Evolutionary conservation across 176 grass and related monocot species (phyloP), one percentile per base, ranked within the genome.

Genomic region (Lolium multiflorum): DNA sequence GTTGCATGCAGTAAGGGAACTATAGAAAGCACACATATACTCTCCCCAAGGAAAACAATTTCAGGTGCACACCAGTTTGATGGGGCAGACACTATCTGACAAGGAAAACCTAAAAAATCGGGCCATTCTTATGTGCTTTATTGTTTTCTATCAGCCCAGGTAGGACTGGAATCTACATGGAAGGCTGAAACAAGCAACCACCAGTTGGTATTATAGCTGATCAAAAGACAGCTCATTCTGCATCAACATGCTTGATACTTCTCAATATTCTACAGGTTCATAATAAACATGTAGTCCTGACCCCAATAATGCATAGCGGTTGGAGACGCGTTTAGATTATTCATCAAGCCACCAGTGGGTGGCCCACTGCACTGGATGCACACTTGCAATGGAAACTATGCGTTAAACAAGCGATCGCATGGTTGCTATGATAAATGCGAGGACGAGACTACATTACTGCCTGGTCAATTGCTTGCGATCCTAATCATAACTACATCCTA

Each of bases 191-290:
- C 79, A 47, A 82, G 62, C 22, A 71, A 81, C 58, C 56, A 24
- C 73, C 31, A 64, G 9, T 76, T 82, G 84, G 35, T 55, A 71
- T 44, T 52, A 72, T 51, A 87, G 64, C 73, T 87, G 28, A 83
- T 47, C 64, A 83, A 64, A 83, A 25, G 57, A 78, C 73, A 79
- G 89, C 56, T 87, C 55, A 87, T 90, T 87, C 64, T 73, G 64
- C 79, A 87, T 56, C 20, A 21, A 72, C 21, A 90, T 37, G 31
- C 31, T 71, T 35, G 44, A 52, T 58, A 82, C n/a, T 60, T 78
- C 13, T 37, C 57, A 72, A 78, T 83, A 79, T 79, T 49, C 75
- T 87, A 87, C 56, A 87, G 35, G 35, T 87, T 49, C 65, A 9
- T 64, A 46, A 46, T 24, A 44, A 86, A 31, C 1, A 35, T 58